phyloP scores from a whole-genome alignment of 495 filamentous ascomycete genomes.

The Lineolata rhizophorae region DNA sequence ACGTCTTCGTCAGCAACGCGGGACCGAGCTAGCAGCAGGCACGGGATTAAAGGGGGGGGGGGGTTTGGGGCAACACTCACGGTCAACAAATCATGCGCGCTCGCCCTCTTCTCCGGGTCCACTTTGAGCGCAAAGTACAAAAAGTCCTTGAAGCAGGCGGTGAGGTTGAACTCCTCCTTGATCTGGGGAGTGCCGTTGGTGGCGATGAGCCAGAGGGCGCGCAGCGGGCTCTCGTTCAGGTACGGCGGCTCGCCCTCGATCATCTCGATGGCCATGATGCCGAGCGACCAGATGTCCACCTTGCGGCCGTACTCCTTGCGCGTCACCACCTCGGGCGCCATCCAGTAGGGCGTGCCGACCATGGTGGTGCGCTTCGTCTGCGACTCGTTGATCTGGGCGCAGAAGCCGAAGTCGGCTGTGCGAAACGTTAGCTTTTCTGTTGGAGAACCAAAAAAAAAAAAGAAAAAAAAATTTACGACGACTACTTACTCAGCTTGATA shows the following conservation, averaged over 20 bases:
- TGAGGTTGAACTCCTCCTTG: constrained; percentile 75
- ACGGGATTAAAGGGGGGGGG: not conserved
- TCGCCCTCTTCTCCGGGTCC: constrained; percentile 87
- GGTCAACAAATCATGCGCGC: constrained; percentile 75
- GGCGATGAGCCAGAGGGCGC: constrained; percentile 87
- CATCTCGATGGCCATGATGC: constrained; percentile 99
- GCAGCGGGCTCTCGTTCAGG: constrained; percentile 79
- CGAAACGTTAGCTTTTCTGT: constrained; percentile 15
- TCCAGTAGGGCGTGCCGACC: constrained; percentile 99
- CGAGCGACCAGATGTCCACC: constrained; percentile 94
- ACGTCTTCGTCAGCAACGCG: not conserved
- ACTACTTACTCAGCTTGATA: constrained; percentile 81
- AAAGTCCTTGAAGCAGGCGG: constrained; percentile 69
- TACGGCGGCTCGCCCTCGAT: constrained; percentile 97
- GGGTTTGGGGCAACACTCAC: constrained; percentile 27
- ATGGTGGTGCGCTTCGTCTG: constrained; percentile 96
- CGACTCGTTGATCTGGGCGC: constrained; percentile 92
- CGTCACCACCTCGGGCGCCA: constrained; percentile 96
- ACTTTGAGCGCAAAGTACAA: constrained; percentile 80
- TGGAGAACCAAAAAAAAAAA: constrained; percentile 1
- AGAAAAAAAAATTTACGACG: not conserved
- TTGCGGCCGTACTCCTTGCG: constrained; percentile 96
- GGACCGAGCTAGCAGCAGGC: no score
- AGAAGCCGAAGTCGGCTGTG: constrained; percentile 98
- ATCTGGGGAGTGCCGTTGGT: constrained; percentile 91